Evolutionary conservation across 169 alveolate species (phyloP), one percentile per base, ranked within the genome.

Genomic region (Plasmodium adleri): DNA sequence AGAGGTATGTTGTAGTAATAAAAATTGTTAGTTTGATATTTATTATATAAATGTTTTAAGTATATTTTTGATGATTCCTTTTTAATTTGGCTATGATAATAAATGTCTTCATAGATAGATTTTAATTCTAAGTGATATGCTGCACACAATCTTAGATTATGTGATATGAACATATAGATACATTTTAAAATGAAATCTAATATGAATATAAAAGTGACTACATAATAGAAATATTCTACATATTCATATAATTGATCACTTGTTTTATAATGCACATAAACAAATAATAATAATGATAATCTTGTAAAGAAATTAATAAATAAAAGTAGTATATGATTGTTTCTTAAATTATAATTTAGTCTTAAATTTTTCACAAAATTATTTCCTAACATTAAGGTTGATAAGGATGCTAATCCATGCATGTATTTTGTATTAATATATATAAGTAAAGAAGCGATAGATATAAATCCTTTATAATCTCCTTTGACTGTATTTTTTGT

Each of bases 401-500:
- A 78, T 12, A 78, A 54, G 4, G 89, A 78, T 5, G 64, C 50
- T 52, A 78, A 58, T 12, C 89, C 89, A 45, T 78, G 89, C 89
- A 78, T 78, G 39, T 78, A 50, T 45, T 78, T 78, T 78, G 89
- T 78, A 45, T 78, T 78, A 4, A 78, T 78, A 58, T 78, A 78
- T 20, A 78, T 78, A 10, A 78, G 28, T 22, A 78, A 71, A 10
- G 89, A 78, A 0, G 89, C 89, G 22, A 78, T 78, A 4, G 89
- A 78, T 24, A 78, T 78, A 59, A 78, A 78, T 28, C 89, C 89
- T 52, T 78, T 78, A 39, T 78, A 64, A 28, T 78, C 89, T 49
- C 89, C 89, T 54, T 78, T 78, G 24, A 78, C 64, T 10, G 20
- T 50, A 13, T 64, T 64, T 47, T 66, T 78, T 12, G 73, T 13